Evolutionary conservation across 2,329 filamentous ascomycete genomes (phyloP).

Genomic region (Fusarium staphyleae): DNA sequence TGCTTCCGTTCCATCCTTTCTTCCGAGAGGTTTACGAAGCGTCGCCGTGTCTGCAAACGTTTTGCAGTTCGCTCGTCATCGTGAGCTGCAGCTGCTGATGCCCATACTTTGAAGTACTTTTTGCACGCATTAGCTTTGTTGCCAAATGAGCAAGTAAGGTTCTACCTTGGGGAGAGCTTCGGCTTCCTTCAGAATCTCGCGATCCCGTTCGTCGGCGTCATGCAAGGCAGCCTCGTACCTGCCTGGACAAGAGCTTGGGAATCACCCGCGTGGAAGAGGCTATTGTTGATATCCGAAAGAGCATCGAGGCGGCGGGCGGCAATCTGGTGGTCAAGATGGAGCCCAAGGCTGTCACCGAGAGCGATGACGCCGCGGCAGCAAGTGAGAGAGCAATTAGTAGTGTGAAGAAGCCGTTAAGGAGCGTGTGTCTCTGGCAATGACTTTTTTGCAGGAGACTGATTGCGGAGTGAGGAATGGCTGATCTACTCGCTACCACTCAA

Average conservation of each 20-base stretch:
- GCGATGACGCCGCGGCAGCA: conserved; percentile 96
- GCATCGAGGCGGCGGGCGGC: conserved; percentile 80
- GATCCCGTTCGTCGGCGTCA: conserved; percentile 69
- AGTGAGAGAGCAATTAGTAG: no score
- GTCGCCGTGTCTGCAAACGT: conserved; percentile 79
- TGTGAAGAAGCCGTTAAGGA: conserved; percentile 1
- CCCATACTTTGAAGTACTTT: conserved; percentile 84
- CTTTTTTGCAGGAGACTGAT: conserved; percentile 13
- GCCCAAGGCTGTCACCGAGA: conserved; percentile 98
- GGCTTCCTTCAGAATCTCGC: conserved; percentile 71
- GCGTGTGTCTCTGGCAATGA: conserved; percentile 20
- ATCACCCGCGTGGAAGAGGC: conserved; percentile 87
- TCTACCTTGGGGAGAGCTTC: conserved; percentile 69
- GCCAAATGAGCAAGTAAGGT: background rate
- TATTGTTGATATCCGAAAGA: conserved; percentile 83
- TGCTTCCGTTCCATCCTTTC: conserved; percentile 75
- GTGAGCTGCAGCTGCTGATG: conserved; percentile 71
- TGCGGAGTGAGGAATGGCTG: conserved; percentile 14
- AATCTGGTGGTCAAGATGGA: conserved; percentile 95
- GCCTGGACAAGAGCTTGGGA: conserved; percentile 88
- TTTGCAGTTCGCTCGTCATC: conserved; percentile 81
- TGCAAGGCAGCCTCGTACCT: conserved; percentile 75
- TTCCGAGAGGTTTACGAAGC: conserved; percentile 78
- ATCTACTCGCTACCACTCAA: no score
- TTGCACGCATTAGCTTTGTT: conserved; percentile 4